Conservation (phyloP, 768 basidiomycete species). For the Psilocybe subaeruginosa region DNA sequence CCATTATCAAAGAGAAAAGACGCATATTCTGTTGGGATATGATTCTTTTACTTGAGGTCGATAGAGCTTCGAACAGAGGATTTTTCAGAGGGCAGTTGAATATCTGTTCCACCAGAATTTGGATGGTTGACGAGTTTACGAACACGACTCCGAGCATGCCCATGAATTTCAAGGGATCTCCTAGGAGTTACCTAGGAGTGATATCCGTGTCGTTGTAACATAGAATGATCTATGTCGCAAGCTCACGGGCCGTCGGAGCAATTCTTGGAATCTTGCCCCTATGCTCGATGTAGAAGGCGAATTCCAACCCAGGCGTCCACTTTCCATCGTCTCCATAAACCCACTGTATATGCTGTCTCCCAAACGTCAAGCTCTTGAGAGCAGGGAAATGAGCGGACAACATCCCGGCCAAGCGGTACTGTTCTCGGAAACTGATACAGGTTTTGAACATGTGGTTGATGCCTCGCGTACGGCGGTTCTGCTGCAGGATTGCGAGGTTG, state of each 20-base stretch:
- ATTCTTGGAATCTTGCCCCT: background rate
- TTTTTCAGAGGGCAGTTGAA: too few species aligned
- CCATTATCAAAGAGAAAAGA: too few species aligned
- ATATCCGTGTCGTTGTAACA: too few species aligned
- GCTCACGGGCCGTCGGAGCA: background rate
- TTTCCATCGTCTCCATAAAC: background rate
- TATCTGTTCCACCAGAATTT: too few species aligned
- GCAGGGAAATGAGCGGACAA: background rate
- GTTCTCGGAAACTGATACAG: background rate
- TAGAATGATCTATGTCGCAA: too few species aligned
- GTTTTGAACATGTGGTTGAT: conserved; percentile 1
- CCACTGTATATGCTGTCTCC: conserved; percentile 2
- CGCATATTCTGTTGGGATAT: too few species aligned
- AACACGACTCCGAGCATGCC: too few species aligned
- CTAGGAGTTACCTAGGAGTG: too few species aligned
- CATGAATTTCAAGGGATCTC: too few species aligned
- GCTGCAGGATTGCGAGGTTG: background rate
- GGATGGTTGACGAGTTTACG: too few species aligned
- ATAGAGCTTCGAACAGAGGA: too few species aligned
- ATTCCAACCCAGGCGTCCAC: background rate
- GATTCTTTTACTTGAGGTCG: too few species aligned
- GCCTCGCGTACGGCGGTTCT: background rate
- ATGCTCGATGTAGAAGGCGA: background rate
- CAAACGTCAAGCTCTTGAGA: conserved; percentile 2
- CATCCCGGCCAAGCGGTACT: background rate